phyloP scores from a whole-genome alignment of 768 basidiomycete species.

The Omphalotus guepiniiformis region DNA sequence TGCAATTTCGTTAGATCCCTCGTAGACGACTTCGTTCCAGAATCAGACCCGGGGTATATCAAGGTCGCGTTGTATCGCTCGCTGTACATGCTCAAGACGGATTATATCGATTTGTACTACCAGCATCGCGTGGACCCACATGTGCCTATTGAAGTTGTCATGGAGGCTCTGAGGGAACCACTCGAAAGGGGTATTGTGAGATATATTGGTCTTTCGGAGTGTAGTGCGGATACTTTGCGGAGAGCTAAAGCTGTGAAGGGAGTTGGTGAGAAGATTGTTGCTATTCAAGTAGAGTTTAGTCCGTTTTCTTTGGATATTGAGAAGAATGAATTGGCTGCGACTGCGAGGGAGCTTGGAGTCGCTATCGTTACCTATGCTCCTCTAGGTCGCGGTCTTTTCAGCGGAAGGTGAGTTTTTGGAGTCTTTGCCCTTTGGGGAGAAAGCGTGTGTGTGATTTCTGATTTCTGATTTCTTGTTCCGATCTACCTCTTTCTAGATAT shows the following conservation, averaged over 20 bases:
- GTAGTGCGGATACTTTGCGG: constrained; percentile 26
- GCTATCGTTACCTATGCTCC: constrained; percentile 36
- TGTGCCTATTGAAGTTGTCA: constrained; percentile 17
- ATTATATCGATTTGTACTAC: constrained; percentile 26
- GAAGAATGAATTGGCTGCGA: constrained; percentile 23
- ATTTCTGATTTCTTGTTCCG: too few relatives aligned
- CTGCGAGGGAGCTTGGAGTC: constrained; percentile 31
- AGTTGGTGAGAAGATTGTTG: constrained; percentile 22
- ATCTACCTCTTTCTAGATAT: too few relatives aligned
- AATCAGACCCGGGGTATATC: constrained; percentile 22
- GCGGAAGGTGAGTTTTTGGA: constrained; percentile 19
- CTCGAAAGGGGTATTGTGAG: constrained; percentile 16
- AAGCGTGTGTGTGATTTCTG: too few relatives aligned
- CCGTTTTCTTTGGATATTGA: constrained; percentile 26
- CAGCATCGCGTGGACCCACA: constrained; percentile 18
- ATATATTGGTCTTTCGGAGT: constrained; percentile 34
- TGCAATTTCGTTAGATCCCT: background rate
- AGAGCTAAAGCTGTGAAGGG: constrained; percentile 30
- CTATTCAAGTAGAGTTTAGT: constrained; percentile 33
- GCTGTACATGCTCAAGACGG: constrained; percentile 22
- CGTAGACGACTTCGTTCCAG: constrained; percentile 1
- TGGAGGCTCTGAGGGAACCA: constrained; percentile 30
- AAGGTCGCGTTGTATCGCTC: constrained; percentile 17
- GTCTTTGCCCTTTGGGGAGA: too few relatives aligned
- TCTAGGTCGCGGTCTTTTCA: constrained; percentile 35